Conservation (phyloP, 768 basidiomycete species). For the Rubroboletus pulcherrimus region DNA sequence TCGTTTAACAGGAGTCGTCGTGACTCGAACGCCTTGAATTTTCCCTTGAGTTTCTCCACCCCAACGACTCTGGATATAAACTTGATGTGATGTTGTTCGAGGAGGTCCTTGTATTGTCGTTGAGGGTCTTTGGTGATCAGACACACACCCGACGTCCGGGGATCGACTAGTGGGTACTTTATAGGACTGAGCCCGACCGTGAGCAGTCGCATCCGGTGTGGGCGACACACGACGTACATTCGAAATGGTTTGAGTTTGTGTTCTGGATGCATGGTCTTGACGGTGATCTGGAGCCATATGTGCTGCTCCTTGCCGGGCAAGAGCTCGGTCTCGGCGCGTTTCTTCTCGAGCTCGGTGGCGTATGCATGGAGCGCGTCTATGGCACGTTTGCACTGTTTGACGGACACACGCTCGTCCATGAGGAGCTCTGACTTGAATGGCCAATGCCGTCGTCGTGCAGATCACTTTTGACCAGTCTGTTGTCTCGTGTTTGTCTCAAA, state of each 20-base stretch:
- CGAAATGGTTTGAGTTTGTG: conserved; percentile 76
- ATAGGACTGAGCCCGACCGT: conserved; percentile 47
- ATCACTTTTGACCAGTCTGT: conserved; percentile 2
- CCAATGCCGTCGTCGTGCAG: not conserved
- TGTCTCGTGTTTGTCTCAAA: conserved; percentile 16
- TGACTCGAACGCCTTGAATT: conserved; percentile 82
- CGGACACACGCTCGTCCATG: conserved; percentile 68
- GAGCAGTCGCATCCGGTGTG: not conserved
- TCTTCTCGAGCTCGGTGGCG: conserved; percentile 56
- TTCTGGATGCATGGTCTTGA: conserved; percentile 75
- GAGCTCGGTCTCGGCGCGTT: conserved; percentile 71
- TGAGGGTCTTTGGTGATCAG: conserved; percentile 96
- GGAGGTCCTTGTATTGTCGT: conserved; percentile 90
- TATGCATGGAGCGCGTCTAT: conserved; percentile 75
- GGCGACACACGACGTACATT: conserved; percentile 56
- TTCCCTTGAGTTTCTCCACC: conserved; percentile 87
- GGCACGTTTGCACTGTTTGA: conserved; percentile 72
- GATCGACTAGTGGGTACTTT: conserved; percentile 79
- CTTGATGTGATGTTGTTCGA: conserved; percentile 72
- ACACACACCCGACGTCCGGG: conserved; percentile 75
- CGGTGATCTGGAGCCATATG: conserved; percentile 85
- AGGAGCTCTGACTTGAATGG: conserved; percentile 53
- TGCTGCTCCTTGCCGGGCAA: conserved; percentile 75
- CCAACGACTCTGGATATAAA: conserved; percentile 93
- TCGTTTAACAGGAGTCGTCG: conserved; percentile 81